These are phyloP conservation scores for Ilyonectria destructans DNA, from an alignment of 2,329 filamentous ascomycete species.

Conservation along the genomic window DNA sequence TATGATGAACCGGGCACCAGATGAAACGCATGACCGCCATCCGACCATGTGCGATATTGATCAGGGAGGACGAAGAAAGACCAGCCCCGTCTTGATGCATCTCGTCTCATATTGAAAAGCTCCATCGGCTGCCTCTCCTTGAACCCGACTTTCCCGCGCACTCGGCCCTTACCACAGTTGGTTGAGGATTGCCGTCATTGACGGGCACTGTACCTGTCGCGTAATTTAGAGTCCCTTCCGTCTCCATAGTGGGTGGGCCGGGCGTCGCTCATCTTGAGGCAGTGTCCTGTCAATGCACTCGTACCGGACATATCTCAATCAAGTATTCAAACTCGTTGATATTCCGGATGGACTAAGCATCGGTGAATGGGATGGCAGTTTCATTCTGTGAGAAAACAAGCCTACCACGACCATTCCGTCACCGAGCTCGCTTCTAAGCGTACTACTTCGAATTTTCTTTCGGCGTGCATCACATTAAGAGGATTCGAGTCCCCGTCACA, in stretches of 20 bases:
- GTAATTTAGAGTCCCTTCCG: conserved; percentile 10
- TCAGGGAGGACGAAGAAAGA: not conserved
- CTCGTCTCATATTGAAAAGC: conserved; percentile 29
- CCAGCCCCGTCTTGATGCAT: conserved; percentile 15
- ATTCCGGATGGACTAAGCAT: not conserved
- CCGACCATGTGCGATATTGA: not conserved
- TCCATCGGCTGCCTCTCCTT: not conserved
- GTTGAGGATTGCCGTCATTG: not conserved
- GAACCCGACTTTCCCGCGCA: not conserved
- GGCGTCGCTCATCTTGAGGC: not conserved
- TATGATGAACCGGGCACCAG: not conserved
- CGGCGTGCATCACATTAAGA: not conserved
- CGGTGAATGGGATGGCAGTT: not conserved
- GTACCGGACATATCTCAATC: not conserved
- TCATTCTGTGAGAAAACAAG: too few species aligned
- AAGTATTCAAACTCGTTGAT: not conserved
- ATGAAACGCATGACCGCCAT: conserved; percentile 12
- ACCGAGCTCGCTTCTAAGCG: not conserved
- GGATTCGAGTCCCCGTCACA: not conserved
- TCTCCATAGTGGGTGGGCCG: conserved; percentile 3
- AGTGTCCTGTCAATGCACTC: not conserved
- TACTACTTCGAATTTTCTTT: not conserved
- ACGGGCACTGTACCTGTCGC: conserved; percentile 6
- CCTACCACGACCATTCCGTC: not conserved
- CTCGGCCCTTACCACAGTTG: not conserved